Conservation (phyloP, 2,329 filamentous ascomycete genomes). For the Acephala macrosclerotiorum region DNA sequence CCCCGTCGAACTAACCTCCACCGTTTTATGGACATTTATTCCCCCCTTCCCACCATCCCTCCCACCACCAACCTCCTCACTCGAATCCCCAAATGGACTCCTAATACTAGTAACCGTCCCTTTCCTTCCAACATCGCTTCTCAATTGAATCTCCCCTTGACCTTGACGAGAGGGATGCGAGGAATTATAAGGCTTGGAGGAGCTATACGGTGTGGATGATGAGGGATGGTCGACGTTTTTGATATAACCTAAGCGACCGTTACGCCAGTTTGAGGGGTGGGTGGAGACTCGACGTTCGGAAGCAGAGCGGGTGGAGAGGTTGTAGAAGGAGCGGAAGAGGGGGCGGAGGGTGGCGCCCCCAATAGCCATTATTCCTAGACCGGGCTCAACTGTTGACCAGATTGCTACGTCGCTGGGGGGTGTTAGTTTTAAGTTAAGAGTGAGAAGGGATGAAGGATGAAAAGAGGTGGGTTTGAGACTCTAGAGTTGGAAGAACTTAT, state of each 20-base stretch:
- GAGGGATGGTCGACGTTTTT: neutral
- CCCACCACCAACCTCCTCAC: neutral
- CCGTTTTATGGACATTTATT: slow-evolving; percentile 13
- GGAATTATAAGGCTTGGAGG: too few species aligned
- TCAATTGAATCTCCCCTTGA: neutral
- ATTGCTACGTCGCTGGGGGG: slow-evolving; percentile 48
- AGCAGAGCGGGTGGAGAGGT: slow-evolving; percentile 18
- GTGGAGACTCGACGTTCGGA: neutral
- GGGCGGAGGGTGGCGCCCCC: slow-evolving; percentile 56
- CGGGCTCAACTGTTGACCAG: slow-evolving; percentile 57
- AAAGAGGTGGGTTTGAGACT: neutral
- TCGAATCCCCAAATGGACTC: slow-evolving; percentile 14
- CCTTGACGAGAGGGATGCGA: neutral
- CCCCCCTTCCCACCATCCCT: neutral
- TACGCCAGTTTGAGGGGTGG: neutral
- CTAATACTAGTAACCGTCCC: slow-evolving; percentile 6
- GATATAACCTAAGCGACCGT: neutral
- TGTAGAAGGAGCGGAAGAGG: slow-evolving; percentile 44
- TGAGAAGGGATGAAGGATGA: neutral
- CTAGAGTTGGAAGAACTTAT: neutral
- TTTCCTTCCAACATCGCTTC: neutral
- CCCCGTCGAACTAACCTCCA: neutral
- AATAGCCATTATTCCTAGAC: slow-evolving; percentile 57
- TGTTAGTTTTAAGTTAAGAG: slow-evolving; percentile 15
- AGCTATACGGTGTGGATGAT: too few species aligned